Base-by-base conservation (phyloP, 2,329 filamentous ascomycete species). In the Pestalotiopsis sp. region DNA sequence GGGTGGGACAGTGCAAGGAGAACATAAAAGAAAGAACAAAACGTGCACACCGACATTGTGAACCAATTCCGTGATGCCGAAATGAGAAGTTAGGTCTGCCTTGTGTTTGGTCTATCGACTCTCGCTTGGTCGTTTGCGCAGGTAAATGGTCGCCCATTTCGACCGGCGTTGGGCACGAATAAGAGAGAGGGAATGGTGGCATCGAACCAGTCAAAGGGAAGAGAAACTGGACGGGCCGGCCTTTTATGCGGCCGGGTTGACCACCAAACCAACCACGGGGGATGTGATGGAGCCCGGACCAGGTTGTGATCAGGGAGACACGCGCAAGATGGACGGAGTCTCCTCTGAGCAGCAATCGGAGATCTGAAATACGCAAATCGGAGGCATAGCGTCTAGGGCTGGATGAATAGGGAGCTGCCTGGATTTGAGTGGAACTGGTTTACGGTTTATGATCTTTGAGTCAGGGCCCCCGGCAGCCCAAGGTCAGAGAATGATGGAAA, bases 221-320 rank as follows among this genome's bases (percentile, higher is more conserved):
- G 59, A 62, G 31, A 23, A 17, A 36, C 27, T 60, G 64, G 52
- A 36, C 31, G 52, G 64, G 56, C 52, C 64, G 64, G 52, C 64
- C 45, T 36, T 66, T 66, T 60, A 66, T 66, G 64, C 64, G 64
- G 56, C 64, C 64, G 27, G 64, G 31, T 20, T 38, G 52, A 66
- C 64, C 64, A 66, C 59, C 27, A 62, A 36, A 62, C 59, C 59
- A 31, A 62, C 59, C 59, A 62, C 59, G 31, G 52, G 7, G 36
- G n/a, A 41, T 38, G 39, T 39, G 20, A 66, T 60, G 14, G 52
- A 20, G 52, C 56, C 56, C 52, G 39, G 49, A 25, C 52, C 45
- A 64, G 27, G 59, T 20, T 38, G 31, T 11, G 59, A 62, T 62
- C 59, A 31, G 59, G 38, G 59, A 39, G 31, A 62, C 17, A 17